Percentiles rank a stretch among this genome's conserved stretches.
phyloP scores from a whole-genome alignment of 1,139 yeast species.

The Suhomyces terraborum region DNA sequence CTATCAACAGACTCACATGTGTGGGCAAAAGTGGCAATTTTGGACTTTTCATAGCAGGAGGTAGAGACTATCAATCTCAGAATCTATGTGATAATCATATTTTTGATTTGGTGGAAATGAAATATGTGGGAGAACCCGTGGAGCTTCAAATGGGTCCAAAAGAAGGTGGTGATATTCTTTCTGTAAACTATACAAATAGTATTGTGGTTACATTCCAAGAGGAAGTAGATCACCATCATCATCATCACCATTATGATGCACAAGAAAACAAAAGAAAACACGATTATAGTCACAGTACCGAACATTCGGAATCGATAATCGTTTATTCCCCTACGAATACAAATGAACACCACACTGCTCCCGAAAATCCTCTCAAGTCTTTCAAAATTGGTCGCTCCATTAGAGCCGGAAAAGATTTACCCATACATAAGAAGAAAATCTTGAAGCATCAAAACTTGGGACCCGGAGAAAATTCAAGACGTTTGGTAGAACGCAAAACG shows the following conservation, averaged over 20 bases:
- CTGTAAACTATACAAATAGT: constrained; percentile 36
- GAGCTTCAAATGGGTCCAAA: constrained; percentile 23
- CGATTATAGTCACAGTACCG: constrained; percentile 8
- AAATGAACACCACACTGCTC: constrained; percentile 16
- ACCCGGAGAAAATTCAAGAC: constrained; percentile 1
- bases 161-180: constrained; percentile 24
- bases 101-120: constrained; percentile 52
- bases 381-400: constrained; percentile 39
- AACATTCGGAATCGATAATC: constrained; percentile 37
- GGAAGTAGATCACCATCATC: constrained; percentile 26
- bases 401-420: constrained; percentile 35
- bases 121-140: constrained; percentile 44
- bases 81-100: constrained; percentile 47
- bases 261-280: constrained; percentile 8
- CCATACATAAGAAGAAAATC: constrained; percentile 24
- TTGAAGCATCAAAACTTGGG: constrained; percentile 3
- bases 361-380: constrained; percentile 37
- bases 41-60: constrained; percentile 64
- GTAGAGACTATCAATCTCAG: constrained; percentile 48
- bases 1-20: constrained; percentile 42
- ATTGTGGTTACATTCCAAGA: constrained; percentile 37
- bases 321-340: constrained; percentile 36
- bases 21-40: constrained; percentile 50
- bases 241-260: constrained; percentile 7
- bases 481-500: constrained; percentile 8